Evolutionary conservation across 2,329 filamentous ascomycete genomes (phyloP), one percentile per base, ranked within the genome.

Genomic region (Pseudogymnoascus sp.): DNA sequence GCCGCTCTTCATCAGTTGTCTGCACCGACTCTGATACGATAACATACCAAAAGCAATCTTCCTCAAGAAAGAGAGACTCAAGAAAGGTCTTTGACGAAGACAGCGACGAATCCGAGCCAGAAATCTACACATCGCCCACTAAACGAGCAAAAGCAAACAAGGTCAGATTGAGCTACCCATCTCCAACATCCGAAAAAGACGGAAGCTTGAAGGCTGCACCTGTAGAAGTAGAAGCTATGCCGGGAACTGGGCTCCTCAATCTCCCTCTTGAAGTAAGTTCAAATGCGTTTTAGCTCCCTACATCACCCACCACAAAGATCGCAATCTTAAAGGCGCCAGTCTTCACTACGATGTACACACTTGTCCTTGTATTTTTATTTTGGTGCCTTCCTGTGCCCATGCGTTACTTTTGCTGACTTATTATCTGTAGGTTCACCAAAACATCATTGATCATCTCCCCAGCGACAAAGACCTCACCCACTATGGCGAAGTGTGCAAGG

Each of bases 401-500:
- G 5, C 5, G n/a, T 55, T 6, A 18, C 45, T 18, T 8, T 33
- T 33, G 9, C 45, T 55, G n/a, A 55, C 27, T 12, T 5, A 10
- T 31, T 33, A 31, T 33, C 33, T 12, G n/a, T 33, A 73, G 72
- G 64, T 73, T 33, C 68, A 69, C 36, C 70, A 73, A 61, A 60
- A 64, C 2, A 72, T 73, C 18, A 65, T 65, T 13, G 48, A 36
- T 3, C 69, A 55, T 60, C 62, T 73, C 9, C 62, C 65, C 5
- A 40, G 55, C 6, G 79, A 82, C 67, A 66, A 67, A 15, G 79
- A 82, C 64, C 67, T 83, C 12, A 66, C 68, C 25, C 72, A 65
- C 60, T 82, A 77, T 66, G 69, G 72, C 5, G 61, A 67, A 1
- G 65, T 76, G 18, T 81, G 79, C 70, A 69, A 67, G 6, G 66